Base-by-base conservation (phyloP, 768 basidiomycete genomes). In the Trametes cubensis region DNA sequence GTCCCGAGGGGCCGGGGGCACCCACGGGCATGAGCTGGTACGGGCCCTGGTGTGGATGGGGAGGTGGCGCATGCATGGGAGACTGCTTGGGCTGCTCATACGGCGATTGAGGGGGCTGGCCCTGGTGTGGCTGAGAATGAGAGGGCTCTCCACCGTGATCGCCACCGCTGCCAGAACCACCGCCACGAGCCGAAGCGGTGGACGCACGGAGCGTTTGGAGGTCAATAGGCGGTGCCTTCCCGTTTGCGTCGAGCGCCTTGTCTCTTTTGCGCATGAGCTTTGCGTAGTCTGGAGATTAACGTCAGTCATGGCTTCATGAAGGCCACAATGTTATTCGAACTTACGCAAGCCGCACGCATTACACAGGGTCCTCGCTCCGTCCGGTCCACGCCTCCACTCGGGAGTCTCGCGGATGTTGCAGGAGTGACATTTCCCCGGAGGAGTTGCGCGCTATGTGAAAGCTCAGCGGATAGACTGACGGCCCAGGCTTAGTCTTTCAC, bases 371-470 rank as follows among this genome's bases (percentile, higher is more conserved):
- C 91, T 77, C 25, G 91, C 90, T 4, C 91, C 91, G 69, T 92
- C 91, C 3, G 91, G 91, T 17, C 91, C 91, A 25, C 90, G 83
- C 55, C 91, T 76, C 91, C 91, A 93, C 73, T 93, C 91, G n/a
- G 91, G 91, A 4, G 91, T 93, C 71, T 93, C 91, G 61, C 88
- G 80, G 58, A 92, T 92, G 75, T 91, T 90, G 72, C 91, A 93
- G 34, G 91, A 92, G 74, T 92, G 89, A 69, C 91, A 93, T 71
- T 92, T 91, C 11, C 90, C 90, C 5, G 91, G 91, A 18, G 91
- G 91, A 40, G 88, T 90, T 46, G 91, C 89, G 67, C 91, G 85
- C 91, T 93, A 70, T 70, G 77, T 39, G 15, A 21, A 26, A 41
- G 34, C 39, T 57, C 47, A 56, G 44, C 42, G 42, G 26, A 49